Percentiles rank a stretch among this genome's conserved stretches.
Evolutionary conservation across 129 eudicot species (phyloP).

Genomic region (Artemisia annua): DNA sequence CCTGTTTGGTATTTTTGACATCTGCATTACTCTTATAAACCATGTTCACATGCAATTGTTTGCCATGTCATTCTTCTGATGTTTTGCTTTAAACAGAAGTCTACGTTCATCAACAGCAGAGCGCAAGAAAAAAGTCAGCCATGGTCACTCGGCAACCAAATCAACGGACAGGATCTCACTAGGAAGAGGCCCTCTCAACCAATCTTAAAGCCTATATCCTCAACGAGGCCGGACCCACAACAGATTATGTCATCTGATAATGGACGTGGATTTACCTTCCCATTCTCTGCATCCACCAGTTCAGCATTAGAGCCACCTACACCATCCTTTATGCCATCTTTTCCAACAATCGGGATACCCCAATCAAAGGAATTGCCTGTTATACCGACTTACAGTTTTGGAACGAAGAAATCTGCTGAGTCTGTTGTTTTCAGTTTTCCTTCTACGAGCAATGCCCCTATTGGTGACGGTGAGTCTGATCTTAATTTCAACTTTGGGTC

Average conservation of each 20-base stretch:
- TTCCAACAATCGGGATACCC: constrained; percentile 30
- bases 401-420: constrained; percentile 45
- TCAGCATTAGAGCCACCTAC: constrained; percentile 80
- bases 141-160: constrained; percentile 33
- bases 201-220: constrained; percentile 55
- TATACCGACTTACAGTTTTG: constrained; percentile 62
- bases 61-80: neutral
- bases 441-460: constrained; percentile 50
- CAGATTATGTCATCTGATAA: constrained; percentile 43
- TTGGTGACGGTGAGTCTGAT: constrained; percentile 46
- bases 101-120: constrained; percentile 15
- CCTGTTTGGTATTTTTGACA: neutral
- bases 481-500: constrained; percentile 79
- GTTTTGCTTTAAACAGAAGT: constrained; percentile 32
- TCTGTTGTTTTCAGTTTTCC: constrained; percentile 70
- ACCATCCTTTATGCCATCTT: constrained; percentile 72
- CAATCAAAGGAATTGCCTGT: constrained; percentile 36
- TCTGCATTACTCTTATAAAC: neutral
- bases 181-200: constrained; percentile 47
- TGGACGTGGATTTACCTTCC: constrained; percentile 67
- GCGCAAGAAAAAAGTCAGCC: constrained; percentile 32
- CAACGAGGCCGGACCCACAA: constrained; percentile 44
- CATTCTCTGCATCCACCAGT: constrained; percentile 55
- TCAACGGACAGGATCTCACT: constrained; percentile 39
- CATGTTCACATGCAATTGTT: neutral